Evolutionary conservation across 2,329 filamentous ascomycete species (phyloP).

Genomic region (Xylariaceae sp.): DNA sequence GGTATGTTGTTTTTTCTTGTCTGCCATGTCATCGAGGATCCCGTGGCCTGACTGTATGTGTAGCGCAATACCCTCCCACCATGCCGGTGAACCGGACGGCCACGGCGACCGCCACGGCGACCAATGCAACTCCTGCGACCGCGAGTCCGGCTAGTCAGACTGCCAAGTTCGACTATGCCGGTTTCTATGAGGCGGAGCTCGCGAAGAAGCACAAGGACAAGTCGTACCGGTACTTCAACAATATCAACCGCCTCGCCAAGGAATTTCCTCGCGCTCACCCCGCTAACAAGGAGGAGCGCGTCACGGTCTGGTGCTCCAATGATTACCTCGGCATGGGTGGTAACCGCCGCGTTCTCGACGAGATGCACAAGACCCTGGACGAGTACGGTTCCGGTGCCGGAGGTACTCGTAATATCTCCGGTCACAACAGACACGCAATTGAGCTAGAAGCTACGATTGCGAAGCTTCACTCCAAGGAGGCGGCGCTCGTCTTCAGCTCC

Average conservation of each 20-base stretch:
- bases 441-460: slow-evolving; percentile 76
- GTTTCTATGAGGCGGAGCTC: slow-evolving; percentile 80
- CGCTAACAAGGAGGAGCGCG: slow-evolving; percentile 71
- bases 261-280: slow-evolving; percentile 96
- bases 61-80: slow-evolving; percentile 36
- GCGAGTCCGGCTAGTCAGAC: slow-evolving; percentile 23
- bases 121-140: background rate
- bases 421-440: slow-evolving; percentile 93
- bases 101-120: slow-evolving; percentile 24
- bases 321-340: slow-evolving; percentile 98
- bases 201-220: slow-evolving; percentile 99
- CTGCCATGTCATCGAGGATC: background rate
- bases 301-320: slow-evolving; percentile 99
- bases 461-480: slow-evolving; percentile 85
- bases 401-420: slow-evolving; percentile 95
- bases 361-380: slow-evolving; percentile 93
- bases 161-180: slow-evolving; percentile 81
- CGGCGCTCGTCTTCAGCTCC: slow-evolving; percentile 89
- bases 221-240: slow-evolving; percentile 99
- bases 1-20: slow-evolving; percentile 36
- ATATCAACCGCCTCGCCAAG: slow-evolving; percentile 96
- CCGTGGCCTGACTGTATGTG: slow-evolving; percentile 18
- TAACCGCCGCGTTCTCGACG: slow-evolving; percentile 77
- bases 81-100: slow-evolving; percentile 29
- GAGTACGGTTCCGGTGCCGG: slow-evolving; percentile 93